Evolutionary conservation across 1,284 basidiomycete species (phyloP).

Genomic region (Mycosarcoma mackinlayi): DNA sequence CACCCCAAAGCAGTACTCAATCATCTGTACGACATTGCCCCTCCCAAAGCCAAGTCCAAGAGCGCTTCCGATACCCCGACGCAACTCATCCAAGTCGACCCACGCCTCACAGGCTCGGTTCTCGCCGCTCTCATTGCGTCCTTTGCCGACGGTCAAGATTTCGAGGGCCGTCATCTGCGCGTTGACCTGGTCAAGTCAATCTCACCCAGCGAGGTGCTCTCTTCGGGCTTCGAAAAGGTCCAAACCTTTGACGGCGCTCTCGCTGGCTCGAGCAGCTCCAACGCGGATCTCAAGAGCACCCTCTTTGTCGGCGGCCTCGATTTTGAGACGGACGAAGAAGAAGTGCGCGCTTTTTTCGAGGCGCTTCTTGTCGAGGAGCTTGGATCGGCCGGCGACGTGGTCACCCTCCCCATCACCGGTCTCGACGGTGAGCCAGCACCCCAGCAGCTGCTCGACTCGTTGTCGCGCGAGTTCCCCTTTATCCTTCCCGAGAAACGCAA

Average conservation of each 20-base stretch:
- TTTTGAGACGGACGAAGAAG: slow-evolving; percentile 90
- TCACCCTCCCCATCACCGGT: slow-evolving; percentile 31
- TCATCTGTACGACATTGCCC: slow-evolving; percentile 30
- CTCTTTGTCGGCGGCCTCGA: slow-evolving; percentile 93
- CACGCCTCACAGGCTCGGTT: slow-evolving; percentile 68
- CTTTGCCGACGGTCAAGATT: slow-evolving; percentile 78
- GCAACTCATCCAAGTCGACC: slow-evolving; percentile 27
- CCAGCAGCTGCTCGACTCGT: slow-evolving; percentile 14
- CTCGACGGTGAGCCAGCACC: slow-evolving; percentile 39
- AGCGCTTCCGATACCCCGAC: slow-evolving; percentile 3
- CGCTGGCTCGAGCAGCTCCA: slow-evolving; percentile 35
- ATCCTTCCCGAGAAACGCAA: slow-evolving; percentile 26
- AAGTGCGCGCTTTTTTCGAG: slow-evolving; percentile 88
- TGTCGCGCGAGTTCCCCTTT: slow-evolving; percentile 38
- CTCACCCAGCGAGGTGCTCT: slow-evolving; percentile 51
- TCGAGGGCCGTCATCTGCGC: slow-evolving; percentile 74
- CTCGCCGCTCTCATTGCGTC: slow-evolving; percentile 76
- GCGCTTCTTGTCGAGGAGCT: slow-evolving; percentile 79
- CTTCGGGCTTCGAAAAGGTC: slow-evolving; percentile 59
- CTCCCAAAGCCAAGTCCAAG: slow-evolving; percentile 37
- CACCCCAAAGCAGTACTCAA: slow-evolving; percentile 47
- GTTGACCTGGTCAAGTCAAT: slow-evolving; percentile 61
- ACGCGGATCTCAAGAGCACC: slow-evolving; percentile 74
- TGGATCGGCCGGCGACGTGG: slow-evolving; percentile 70
- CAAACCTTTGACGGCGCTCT: slow-evolving; percentile 48